These are phyloP conservation scores for Hypholoma fasciculare DNA, from an alignment of 768 basidiomycete genomes.

Conservation along the genomic window DNA sequence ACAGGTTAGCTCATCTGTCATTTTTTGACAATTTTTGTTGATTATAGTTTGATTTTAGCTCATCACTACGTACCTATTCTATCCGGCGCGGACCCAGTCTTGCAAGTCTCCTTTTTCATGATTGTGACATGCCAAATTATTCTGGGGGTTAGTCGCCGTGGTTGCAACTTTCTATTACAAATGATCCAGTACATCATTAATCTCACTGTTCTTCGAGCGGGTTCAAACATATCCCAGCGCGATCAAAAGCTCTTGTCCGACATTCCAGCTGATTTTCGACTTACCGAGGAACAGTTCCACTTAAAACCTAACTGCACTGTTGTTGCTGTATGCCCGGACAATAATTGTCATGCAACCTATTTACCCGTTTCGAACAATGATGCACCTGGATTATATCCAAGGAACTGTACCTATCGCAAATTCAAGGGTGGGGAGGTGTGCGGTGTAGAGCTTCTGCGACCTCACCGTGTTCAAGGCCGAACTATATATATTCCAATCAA, in stretches of 20 bases:
- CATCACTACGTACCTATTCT: conserved; percentile 6
- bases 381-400: not conserved
- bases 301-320: conserved; percentile 4
- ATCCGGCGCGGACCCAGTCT: conserved; percentile 3
- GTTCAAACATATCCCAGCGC: conserved; percentile 3
- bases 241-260: conserved; percentile 11
- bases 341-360: conserved; percentile 4
- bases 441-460: not conserved
- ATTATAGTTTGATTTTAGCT: not conserved
- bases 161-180: conserved; percentile 9
- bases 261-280: conserved; percentile 9
- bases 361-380: not conserved
- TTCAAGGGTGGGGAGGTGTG: not conserved
- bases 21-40: not conserved
- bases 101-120: conserved; percentile 9
- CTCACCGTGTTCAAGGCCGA: not conserved
- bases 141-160: conserved; percentile 7
- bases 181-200: conserved; percentile 16
- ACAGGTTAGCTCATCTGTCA: not conserved
- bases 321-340: conserved; percentile 12
- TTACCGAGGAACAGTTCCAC: conserved; percentile 3
- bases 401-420: not conserved
- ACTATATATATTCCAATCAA: conserved; percentile 2
- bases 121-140: conserved; percentile 13
- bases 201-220: conserved; percentile 5